These are phyloP conservation scores for Teratosphaeria destructans DNA, from an alignment of 2,329 filamentous ascomycete genomes.

Conservation along the genomic window DNA sequence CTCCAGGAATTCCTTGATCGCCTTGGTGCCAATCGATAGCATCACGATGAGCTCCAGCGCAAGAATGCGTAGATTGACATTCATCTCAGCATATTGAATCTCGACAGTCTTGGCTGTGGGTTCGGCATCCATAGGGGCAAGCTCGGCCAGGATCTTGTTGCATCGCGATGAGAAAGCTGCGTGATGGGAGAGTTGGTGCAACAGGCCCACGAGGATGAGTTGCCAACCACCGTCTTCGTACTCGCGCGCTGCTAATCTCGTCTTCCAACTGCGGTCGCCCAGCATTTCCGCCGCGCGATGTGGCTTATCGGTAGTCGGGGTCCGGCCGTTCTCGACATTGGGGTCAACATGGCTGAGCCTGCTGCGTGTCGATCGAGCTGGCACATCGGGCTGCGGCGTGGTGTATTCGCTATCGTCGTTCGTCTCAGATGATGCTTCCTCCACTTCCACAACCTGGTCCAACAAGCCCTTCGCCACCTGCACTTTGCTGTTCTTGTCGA, in stretches of 20 bases:
- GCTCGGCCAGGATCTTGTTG: constrained; percentile 65
- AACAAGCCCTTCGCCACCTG: constrained; percentile 52
- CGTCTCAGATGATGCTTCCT: constrained; percentile 55
- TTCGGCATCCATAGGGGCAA: constrained; percentile 70
- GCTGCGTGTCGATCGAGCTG: constrained; percentile 71
- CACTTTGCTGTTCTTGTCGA: constrained; percentile 69
- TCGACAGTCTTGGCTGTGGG: constrained; percentile 65
- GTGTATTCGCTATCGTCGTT: constrained; percentile 38
- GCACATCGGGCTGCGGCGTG: constrained; percentile 59
- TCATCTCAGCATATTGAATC: constrained; percentile 61
- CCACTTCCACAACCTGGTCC: constrained; percentile 63
- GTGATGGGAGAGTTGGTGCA: constrained; percentile 74
- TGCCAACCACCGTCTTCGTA: constrained; percentile 89
- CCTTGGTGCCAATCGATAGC: constrained; percentile 75
- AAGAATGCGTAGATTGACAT: constrained; percentile 72
- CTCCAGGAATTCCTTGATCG: constrained; percentile 79
- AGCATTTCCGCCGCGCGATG: constrained; percentile 71
- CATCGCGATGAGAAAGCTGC: constrained; percentile 60
- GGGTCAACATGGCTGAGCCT: constrained; percentile 63
- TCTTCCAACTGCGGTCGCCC: constrained; percentile 69
- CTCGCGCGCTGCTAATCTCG: constrained; percentile 69
- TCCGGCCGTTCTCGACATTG: constrained; percentile 46
- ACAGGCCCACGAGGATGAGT: constrained; percentile 72
- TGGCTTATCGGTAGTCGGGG: constrained; percentile 23
- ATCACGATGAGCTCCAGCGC: constrained; percentile 78